Base-by-base conservation (phyloP, 1,284 basidiomycete species). In the Erythrobasidium hasegawianum region DNA sequence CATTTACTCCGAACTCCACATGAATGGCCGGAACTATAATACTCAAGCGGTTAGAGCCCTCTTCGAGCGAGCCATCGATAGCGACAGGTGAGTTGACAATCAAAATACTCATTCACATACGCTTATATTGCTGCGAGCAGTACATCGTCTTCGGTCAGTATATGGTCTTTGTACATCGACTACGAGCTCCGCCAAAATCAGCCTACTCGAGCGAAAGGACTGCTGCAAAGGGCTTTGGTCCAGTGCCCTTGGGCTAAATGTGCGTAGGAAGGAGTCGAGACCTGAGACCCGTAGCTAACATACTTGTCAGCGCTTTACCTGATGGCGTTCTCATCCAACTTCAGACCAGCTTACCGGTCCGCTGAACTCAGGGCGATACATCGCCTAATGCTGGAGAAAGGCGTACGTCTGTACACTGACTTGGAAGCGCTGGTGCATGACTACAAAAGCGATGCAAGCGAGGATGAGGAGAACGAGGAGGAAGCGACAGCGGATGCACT, bases 161-260 rank as follows among this genome's bases (percentile, higher is more conserved):
- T 95, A 22, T 95, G 92, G 91, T 81, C 84, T 39, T 78, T 91
- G 14, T 88, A 84, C 71, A 81, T 94, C 70, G 88, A 92, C 74
- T 87, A 95, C 70, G 91, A 95, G 80, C 83, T 88, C 40, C 81
- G 83, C 56, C 81, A 81, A 56, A 84, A 83, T 1, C 79, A 86
- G 61, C 73, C 83, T 39, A 75, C 82, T 64, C 80, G 81, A 33
- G 92, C 89, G 3, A 94, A 94, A 77, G 83, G 83, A 60, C 76
- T 94, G 52, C 79, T 93, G 22, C 90, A 87, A 75, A 83, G 88
- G 53, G 91, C 91, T 0, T 81, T 94, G 16, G 81, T 83, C n/a
- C 86, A 89, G 74, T 91, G 89, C 75, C 88, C 89, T 0, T 79
- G 89, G 67, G 81, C 81, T 14, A 92, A 92, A 82, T 87, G 90